Base-by-base conservation (phyloP, 2,329 filamentous ascomycete genomes). In the Colletotrichum sp. region DNA sequence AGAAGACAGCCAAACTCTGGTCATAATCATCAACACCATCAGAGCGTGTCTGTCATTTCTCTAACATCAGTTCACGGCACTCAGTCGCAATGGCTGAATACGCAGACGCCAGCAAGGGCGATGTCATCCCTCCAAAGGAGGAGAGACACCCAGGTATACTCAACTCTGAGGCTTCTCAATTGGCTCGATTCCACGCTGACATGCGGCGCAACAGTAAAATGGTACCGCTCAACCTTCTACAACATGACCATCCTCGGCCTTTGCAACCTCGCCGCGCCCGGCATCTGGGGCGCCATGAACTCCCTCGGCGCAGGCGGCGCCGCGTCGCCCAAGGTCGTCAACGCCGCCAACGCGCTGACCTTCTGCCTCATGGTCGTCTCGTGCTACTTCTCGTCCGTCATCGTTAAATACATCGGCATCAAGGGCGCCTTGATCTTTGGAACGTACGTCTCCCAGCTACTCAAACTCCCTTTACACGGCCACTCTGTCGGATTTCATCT, bases 241-340 rank as follows among this genome's bases (percentile, higher is more conserved):
- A 95, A 95, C 84, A 92, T 93, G 67, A 89, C 92, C 36, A 90
- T 95, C 52, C 89, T 95, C 2, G 93, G 94, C 1, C 83, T 95
- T 12, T 94, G 92, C 83, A 94, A 94, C 80, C 91, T 95, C 76
- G 87, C 92, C 2, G 93, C 93, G 0, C 93, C 93, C 0, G 93
- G 93, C 1, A 93, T 95, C 76, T 95, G 93, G 93, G 89, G 88
- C 15, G 93, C 92, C 9, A 94, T 95, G 93, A 95, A 94, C 84
- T 92, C 90, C 0, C 88, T 95, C 1, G 93, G 93, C 12, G 94
- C 92, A 2, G 94, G 93, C 65, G 94, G 94, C 5, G 88, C 90
- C 34, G 88, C 92, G 77, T 88, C 88, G 10, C 93, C 93, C 0
- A 89, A 92, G 79, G 87, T 95, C 2, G 91, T 95, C 66, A 95